Conservation (phyloP, 1,284 basidiomycete species). For the Boletus semigastroideus region DNA sequence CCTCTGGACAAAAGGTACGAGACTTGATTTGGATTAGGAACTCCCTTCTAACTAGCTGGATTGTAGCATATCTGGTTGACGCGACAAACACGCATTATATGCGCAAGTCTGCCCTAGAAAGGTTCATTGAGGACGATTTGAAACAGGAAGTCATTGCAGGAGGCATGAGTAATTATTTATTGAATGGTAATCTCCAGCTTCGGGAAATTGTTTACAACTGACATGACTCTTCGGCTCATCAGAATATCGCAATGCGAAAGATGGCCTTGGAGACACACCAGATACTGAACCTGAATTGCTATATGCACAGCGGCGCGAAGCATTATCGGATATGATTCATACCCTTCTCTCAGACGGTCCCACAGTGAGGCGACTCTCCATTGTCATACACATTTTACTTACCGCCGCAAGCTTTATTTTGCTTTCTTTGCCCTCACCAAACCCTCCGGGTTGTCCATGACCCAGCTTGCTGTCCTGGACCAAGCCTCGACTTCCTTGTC, state of each 20-base stretch:
- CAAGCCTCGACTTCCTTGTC: constrained; percentile 29
- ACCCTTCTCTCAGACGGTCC: constrained; percentile 31
- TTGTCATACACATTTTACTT: neutral
- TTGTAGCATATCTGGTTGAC: constrained; percentile 18
- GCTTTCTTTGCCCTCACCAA: constrained; percentile 32
- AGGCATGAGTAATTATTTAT: constrained; percentile 30
- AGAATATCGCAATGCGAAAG: constrained; percentile 36
- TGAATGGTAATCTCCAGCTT: constrained; percentile 23
- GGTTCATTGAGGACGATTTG: constrained; percentile 20
- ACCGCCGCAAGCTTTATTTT: constrained; percentile 34
- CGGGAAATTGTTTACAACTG: neutral
- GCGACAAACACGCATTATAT: constrained; percentile 19
- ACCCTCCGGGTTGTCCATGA: constrained; percentile 35
- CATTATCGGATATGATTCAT: constrained; percentile 17
- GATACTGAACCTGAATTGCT: constrained; percentile 24
- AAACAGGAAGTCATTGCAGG: constrained; percentile 37
- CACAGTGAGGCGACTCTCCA: constrained; percentile 21
- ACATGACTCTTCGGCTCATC: neutral
- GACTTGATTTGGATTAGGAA: neutral
- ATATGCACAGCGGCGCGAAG: constrained; percentile 11
- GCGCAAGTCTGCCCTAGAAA: constrained; percentile 30
- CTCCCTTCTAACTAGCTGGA: neutral
- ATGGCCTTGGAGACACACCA: constrained; percentile 27
- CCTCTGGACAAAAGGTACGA: constrained; percentile 25
- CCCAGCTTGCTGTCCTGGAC: constrained; percentile 36